Evolutionary conservation across 2,329 filamentous ascomycete species (phyloP).

Genomic region (Sporothrix brasiliensis): DNA sequence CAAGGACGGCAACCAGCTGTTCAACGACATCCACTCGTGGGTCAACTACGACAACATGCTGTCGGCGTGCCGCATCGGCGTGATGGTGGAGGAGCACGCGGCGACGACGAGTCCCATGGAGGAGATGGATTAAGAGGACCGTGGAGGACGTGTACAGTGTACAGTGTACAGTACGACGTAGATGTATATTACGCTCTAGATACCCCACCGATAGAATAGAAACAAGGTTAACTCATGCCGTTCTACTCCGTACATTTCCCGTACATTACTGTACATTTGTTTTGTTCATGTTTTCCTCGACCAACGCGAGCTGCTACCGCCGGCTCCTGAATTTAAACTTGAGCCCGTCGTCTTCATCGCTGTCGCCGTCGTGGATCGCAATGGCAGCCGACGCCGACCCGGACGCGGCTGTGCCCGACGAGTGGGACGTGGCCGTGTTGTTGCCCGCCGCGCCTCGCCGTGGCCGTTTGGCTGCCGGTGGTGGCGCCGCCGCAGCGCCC

Average conservation of each 20-base stretch:
- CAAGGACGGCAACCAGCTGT: conserved; percentile 64
- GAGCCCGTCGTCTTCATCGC: conserved; percentile 56
- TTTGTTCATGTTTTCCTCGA: not conserved
- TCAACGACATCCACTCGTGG: conserved; percentile 70
- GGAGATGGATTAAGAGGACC: conserved; percentile 58
- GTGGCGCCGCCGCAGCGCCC: conserved; percentile 30
- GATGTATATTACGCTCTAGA: not conserved
- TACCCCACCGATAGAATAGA: conserved; percentile 13
- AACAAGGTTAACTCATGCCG: too few relatives aligned
- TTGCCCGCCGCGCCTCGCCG: not conserved
- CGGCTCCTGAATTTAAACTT: conserved; percentile 60
- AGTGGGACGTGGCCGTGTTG: not conserved
- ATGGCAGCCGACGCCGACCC: conserved; percentile 16
- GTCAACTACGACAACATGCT: conserved; percentile 74
- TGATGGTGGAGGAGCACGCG: conserved; percentile 61
- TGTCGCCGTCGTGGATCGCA: conserved; percentile 35
- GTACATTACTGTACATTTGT: not conserved
- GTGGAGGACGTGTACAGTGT: not conserved
- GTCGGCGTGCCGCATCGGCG: conserved; percentile 62
- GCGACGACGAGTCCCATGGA: conserved; percentile 53
- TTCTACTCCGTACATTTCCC: not conserved
- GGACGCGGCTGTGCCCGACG: conserved; percentile 4
- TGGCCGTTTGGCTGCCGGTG: conserved; percentile 29
- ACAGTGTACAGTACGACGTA: not conserved
- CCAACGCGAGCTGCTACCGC: conserved; percentile 40